phyloP scores from a whole-genome alignment of 108 stramenopile species.

The Cyclotella cryptica region DNA sequence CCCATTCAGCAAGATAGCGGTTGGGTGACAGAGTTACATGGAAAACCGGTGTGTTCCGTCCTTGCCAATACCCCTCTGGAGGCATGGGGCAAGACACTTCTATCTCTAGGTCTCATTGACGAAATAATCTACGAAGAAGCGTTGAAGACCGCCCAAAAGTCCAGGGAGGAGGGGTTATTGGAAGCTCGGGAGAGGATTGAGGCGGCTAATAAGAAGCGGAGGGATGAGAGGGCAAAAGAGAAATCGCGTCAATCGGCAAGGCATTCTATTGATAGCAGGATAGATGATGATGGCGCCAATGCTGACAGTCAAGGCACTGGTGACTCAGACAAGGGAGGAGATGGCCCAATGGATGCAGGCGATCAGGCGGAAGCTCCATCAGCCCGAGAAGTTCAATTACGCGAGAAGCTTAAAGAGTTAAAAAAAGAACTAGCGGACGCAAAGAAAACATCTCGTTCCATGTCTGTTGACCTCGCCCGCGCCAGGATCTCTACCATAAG shows the following conservation, averaged over 20 bases:
- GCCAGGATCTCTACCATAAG: conserved; percentile 64
- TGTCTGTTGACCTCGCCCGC: conserved; percentile 60
- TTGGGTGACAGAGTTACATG: conserved; percentile 59
- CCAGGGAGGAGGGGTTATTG: conserved; percentile 47
- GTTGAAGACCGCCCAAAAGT: conserved; percentile 49
- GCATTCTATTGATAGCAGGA: conserved; percentile 1
- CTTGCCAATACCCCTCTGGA: conserved; percentile 70
- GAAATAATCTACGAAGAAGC: conserved; percentile 73
- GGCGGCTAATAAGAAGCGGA: conserved; percentile 39
- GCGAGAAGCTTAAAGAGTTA: conserved; percentile 52
- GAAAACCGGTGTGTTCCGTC: conserved; percentile 72
- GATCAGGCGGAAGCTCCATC: conserved; percentile 53
- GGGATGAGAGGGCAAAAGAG: conserved; percentile 43
- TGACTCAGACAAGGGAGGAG: conserved; percentile 19
- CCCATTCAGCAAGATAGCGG: conserved; percentile 56
- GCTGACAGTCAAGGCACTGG: conserved; percentile 19
- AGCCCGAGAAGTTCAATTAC: conserved; percentile 58
- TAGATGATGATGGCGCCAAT: conserved; percentile 13
- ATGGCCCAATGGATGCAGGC: conserved; percentile 22
- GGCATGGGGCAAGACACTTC: conserved; percentile 81
- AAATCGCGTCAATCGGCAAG: conserved; percentile 9
- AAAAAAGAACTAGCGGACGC: conserved; percentile 43
- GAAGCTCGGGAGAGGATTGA: conserved; percentile 58
- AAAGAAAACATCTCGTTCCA: conserved; percentile 54
- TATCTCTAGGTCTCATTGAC: conserved; percentile 78